Conservation (phyloP, 169 alveolate species). For the Cryptosporidium meleagridis region DNA sequence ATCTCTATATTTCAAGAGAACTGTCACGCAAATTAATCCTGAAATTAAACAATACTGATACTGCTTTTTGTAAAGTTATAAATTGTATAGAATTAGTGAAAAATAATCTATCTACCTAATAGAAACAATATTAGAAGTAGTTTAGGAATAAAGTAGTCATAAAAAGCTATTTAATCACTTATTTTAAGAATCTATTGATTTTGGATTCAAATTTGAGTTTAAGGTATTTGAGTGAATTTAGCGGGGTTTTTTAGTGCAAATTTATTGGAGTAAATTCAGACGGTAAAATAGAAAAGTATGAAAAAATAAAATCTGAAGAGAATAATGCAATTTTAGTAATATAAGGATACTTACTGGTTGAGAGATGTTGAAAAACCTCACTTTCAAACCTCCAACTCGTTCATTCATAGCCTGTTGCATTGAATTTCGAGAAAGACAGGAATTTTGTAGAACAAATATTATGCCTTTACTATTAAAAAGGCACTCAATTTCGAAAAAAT, state of each 20-base stretch:
- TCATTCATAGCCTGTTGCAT: slow-evolving; percentile 58
- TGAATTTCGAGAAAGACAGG: slow-evolving; percentile 63
- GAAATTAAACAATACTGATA: neutral
- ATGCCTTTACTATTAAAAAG: slow-evolving; percentile 30
- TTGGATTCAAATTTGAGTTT: neutral
- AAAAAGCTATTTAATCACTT: neutral
- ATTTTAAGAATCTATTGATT: neutral
- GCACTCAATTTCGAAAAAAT: neutral
- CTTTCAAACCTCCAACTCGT: slow-evolving; percentile 19
- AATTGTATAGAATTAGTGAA: neutral
- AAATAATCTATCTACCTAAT: neutral
- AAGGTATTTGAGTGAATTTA: neutral
- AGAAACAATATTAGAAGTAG: neutral
- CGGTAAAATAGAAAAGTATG: neutral
- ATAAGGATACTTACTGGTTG: neutral
- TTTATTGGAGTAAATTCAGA: neutral
- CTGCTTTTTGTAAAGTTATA: neutral
- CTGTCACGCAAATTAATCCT: neutral
- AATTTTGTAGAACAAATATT: slow-evolving; percentile 23
- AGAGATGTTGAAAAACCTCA: slow-evolving; percentile 32
- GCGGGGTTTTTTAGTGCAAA: neutral
- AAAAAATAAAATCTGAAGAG: neutral
- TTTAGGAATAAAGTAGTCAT: slow-evolving; percentile 8
- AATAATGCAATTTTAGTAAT: neutral
- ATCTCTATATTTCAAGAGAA: neutral